Conservation (phyloP, 2,329 filamentous ascomycete genomes). For the Pyrenophora tritici-repentis region DNA sequence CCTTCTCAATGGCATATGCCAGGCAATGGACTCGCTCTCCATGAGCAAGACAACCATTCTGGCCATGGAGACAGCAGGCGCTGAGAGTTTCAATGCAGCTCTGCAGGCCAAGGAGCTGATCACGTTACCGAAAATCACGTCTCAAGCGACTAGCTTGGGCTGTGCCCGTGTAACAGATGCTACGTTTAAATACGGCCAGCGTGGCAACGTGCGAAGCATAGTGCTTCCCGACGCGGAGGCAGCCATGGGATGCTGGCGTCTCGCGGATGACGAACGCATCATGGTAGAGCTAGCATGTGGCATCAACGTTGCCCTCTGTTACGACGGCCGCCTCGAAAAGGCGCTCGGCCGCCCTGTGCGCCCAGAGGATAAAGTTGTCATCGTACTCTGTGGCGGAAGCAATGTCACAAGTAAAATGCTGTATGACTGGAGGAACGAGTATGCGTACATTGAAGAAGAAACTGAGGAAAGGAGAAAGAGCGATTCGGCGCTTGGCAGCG, state of each 20-base stretch:
- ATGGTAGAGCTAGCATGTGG: conserved; percentile 87
- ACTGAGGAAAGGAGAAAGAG: conserved; percentile 17
- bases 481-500: conserved; percentile 25
- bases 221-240: conserved; percentile 79
- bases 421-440: conserved; percentile 53
- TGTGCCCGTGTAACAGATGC: conserved; percentile 70
- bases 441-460: conserved; percentile 34
- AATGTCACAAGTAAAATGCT: conserved; percentile 59
- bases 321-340: conserved; percentile 66
- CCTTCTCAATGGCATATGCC: conserved; percentile 74
- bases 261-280: conserved; percentile 80
- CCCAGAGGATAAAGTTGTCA: conserved; percentile 72
- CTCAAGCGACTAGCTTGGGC: conserved; percentile 74
- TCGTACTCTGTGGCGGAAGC: conserved; percentile 78
- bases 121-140: conserved; percentile 73
- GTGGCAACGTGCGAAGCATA: conserved; percentile 60
- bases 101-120: conserved; percentile 62
- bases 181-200: conserved; percentile 68
- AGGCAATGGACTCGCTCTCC: conserved; percentile 62
- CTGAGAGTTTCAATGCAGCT: conserved; percentile 69
- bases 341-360: conserved; percentile 65
- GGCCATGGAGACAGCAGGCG: conserved; percentile 76
- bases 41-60: conserved; percentile 57
- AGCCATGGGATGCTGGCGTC: conserved; percentile 73
- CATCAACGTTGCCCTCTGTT: conserved; percentile 73